Percentiles rank a stretch among this genome's conserved stretches.
Evolutionary conservation across 768 basidiomycete species (phyloP).

Genomic region (Leccinellum albellum): DNA sequence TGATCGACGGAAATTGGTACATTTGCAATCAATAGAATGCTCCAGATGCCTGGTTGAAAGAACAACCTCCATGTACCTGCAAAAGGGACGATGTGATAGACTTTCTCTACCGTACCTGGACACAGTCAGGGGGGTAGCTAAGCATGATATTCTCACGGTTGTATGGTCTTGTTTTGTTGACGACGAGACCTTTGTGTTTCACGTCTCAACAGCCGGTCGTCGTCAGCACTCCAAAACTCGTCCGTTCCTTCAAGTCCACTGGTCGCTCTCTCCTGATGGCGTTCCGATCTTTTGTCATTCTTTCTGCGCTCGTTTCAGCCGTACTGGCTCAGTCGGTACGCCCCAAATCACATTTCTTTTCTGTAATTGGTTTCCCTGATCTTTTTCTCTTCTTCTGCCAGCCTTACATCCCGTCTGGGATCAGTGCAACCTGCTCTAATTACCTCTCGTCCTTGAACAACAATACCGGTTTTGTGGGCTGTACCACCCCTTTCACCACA

Average conservation of each 20-base stretch:
- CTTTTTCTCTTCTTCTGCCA: slow-evolving; percentile 24
- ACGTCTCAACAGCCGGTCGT: neutral
- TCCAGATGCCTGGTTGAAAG: neutral
- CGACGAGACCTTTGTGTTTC: neutral
- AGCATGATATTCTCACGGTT: neutral
- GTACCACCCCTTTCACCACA: slow-evolving; percentile 58
- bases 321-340: slow-evolving; percentile 51
- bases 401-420: slow-evolving; percentile 64
- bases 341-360: neutral
- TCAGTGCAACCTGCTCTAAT: slow-evolving; percentile 48
- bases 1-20: slow-evolving; percentile 4
- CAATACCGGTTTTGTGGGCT: slow-evolving; percentile 53
- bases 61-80: too few species aligned
- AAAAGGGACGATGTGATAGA: slow-evolving; percentile 10
- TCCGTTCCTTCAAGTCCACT: slow-evolving; percentile 29
- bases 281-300: slow-evolving; percentile 51
- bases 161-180: slow-evolving; percentile 12
- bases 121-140: neutral
- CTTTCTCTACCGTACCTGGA: neutral
- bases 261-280: slow-evolving; percentile 26
- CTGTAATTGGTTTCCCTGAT: neutral
- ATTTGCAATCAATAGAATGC: neutral
- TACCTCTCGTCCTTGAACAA: slow-evolving; percentile 65
- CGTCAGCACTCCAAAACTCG: neutral
- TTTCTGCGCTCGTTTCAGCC: slow-evolving; percentile 48